Base-by-base conservation (phyloP, 192 early-diverging fungal genomes). In the Entomortierella beljakovae region DNA sequence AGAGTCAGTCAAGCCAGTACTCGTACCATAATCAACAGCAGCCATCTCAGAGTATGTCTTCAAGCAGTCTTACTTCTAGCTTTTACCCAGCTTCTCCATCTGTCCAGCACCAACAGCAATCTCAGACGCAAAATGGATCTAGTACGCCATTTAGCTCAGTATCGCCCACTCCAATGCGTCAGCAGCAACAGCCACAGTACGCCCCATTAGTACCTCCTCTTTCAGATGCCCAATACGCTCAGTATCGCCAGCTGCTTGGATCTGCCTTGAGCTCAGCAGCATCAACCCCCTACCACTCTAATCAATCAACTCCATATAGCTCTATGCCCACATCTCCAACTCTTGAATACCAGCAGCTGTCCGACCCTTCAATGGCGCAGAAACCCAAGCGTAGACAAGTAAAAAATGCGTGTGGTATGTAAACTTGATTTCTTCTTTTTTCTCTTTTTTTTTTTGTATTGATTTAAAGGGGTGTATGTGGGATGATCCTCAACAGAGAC, bases 381-480 rank as follows among this genome's bases (percentile, higher is more conserved):
- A 80, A 80, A 48, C 80, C 70, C 38, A 94, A 94, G 57, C 88
- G 94, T 59, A 85, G 88, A 35, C 95, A 96, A 68, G 95, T 96
- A 55, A 96, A 96, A 71, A 96, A 94, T 81, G 95, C 95, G 16
- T 96, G 95, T 84, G 91, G 91, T 92, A 88, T 73, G 83, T 79
- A 32, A 31, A 8, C 23, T 33, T 5, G 26, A 34, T 57, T 20
- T n/a, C 6, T 57, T 20, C 8, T 57, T 20, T 33, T 8, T 57
- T 18, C 28, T 53, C 28, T 53, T 53, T 53, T 9, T 53, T 26
- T 60, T 50, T 23, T 48, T 50, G 25, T 11, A 2, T 48, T 31
- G n/a, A n/a, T 61, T 60, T 25, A 29, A 20, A 28, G 16, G 33
- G 26, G 9, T 42, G 57, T n/a, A n/a, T n/a, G n/a, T n/a, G n/a